Evolutionary conservation across 2,329 filamentous ascomycete genomes (phyloP).

Genomic region (Epicoccum sorghinum): DNA sequence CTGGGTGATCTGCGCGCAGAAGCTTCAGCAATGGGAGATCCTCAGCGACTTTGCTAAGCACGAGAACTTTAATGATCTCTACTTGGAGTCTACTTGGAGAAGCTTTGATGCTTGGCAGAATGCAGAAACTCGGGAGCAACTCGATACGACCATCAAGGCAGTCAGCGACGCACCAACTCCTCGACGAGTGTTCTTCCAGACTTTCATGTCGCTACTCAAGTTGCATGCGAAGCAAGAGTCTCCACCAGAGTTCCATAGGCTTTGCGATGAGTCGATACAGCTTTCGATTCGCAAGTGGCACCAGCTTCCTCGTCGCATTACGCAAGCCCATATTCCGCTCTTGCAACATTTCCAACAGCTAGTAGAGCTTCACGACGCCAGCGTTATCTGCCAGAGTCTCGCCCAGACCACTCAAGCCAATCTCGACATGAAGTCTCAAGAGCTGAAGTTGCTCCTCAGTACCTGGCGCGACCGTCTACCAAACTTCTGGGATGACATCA

Average conservation of each 20-base stretch:
- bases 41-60: slow-evolving; percentile 97
- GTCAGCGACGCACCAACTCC: slow-evolving; percentile 97
- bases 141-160: slow-evolving; percentile 93
- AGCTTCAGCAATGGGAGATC: slow-evolving; percentile 99
- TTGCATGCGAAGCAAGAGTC: slow-evolving; percentile 88
- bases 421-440: slow-evolving; percentile 90
- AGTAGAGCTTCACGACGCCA: slow-evolving; percentile 96
- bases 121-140: slow-evolving; percentile 81
- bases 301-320: slow-evolving; percentile 91
- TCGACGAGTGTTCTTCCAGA: slow-evolving; percentile 93
- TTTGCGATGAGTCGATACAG: slow-evolving; percentile 97
- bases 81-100: slow-evolving; percentile 94
- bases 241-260: slow-evolving; percentile 79
- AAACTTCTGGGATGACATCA: slow-evolving; percentile 99
- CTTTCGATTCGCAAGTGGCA: slow-evolving; percentile 98
- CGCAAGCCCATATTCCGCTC: slow-evolving; percentile 92
- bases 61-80: slow-evolving; percentile 95
- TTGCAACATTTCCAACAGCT: slow-evolving; percentile 98
- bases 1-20: slow-evolving; percentile 96
- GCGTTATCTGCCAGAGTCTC: slow-evolving; percentile 91
- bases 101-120: slow-evolving; percentile 95
- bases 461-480: slow-evolving; percentile 95
- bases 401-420: slow-evolving; percentile 83
- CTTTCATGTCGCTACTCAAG: slow-evolving; percentile 96
- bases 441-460: slow-evolving; percentile 89